phyloP scores from a whole-genome alignment of 805 yeast genomes.

The Ogataea zsoltii region DNA sequence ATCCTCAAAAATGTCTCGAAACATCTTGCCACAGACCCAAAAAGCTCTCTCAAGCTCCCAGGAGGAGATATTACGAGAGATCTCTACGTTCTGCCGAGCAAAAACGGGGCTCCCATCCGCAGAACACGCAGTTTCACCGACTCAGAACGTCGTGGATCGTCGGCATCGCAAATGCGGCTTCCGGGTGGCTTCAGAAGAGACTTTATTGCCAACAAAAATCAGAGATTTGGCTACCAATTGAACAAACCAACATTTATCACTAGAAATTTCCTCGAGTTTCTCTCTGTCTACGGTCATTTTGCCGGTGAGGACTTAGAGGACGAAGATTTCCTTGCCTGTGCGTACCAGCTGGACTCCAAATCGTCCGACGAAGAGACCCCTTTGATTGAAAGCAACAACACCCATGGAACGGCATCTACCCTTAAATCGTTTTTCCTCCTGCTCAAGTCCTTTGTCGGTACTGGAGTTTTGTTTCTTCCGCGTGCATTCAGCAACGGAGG shows the following conservation, averaged over 20 bases:
- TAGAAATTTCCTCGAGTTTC: slow-evolving; percentile 72
- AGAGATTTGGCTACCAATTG: slow-evolving; percentile 31
- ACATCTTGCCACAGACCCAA: slow-evolving; percentile 38
- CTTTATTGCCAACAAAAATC: slow-evolving; percentile 43
- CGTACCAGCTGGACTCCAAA: slow-evolving; percentile 28
- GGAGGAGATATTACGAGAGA: slow-evolving; percentile 57
- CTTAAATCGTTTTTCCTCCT: slow-evolving; percentile 68
- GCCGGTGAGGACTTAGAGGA: slow-evolving; percentile 83
- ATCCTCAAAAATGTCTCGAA: slow-evolving; percentile 36
- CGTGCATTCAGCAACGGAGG: slow-evolving; percentile 77
- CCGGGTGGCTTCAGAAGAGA: slow-evolving; percentile 86
- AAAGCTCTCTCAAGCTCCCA: slow-evolving; percentile 39
- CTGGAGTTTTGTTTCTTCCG: slow-evolving; percentile 73
- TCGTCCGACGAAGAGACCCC: slow-evolving; percentile 41
- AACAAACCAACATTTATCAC: slow-evolving; percentile 53
- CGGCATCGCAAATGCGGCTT: slow-evolving; percentile 67
- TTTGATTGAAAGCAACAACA: slow-evolving; percentile 14
- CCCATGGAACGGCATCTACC: slow-evolving; percentile 67
- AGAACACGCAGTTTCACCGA: slow-evolving; percentile 33
- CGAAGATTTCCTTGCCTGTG: slow-evolving; percentile 58
- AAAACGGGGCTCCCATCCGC: slow-evolving; percentile 15
- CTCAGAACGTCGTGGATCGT: slow-evolving; percentile 54
- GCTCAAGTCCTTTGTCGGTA: slow-evolving; percentile 74
- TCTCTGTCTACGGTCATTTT: slow-evolving; percentile 80
- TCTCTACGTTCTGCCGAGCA: slow-evolving; percentile 35